These are phyloP conservation scores for Claviceps cyperi DNA, from an alignment of 2,329 filamentous ascomycete species.

Conservation along the genomic window DNA sequence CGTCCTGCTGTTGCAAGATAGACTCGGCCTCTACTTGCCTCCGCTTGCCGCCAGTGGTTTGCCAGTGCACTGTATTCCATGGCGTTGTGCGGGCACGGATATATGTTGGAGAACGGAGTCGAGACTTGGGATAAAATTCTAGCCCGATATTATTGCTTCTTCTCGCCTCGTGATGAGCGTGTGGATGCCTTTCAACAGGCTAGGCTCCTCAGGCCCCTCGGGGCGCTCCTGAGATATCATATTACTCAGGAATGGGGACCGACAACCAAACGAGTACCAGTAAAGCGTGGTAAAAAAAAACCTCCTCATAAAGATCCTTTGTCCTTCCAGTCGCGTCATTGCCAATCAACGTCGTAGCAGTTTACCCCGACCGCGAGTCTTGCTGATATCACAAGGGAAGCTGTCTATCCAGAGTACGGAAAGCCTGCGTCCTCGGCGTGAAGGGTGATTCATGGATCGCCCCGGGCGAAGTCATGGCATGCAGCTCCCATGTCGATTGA, in stretches of 20 bases:
- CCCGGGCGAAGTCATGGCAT: conserved; percentile 27
- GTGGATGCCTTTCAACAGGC: no score
- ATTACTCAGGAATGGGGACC: background rate
- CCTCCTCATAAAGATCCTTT: background rate
- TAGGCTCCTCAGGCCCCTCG: no score
- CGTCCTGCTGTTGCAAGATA: no score
- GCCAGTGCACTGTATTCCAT: no score
- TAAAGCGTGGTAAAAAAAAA: background rate
- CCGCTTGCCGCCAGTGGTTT: no score
- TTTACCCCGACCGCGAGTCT: background rate
- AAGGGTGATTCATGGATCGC: conserved; percentile 28
- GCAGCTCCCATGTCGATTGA: conserved; percentile 43
- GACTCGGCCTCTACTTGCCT: no score
- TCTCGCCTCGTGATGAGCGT: no score
- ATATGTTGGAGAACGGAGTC: no score
- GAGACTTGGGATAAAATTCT: no score
- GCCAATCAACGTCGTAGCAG: background rate
- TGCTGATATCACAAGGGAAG: conserved; percentile 33
- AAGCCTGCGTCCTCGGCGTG: conserved; percentile 54
- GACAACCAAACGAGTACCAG: background rate
- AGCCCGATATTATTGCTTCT: no score
- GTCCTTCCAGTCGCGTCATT: background rate
- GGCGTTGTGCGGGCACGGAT: no score
- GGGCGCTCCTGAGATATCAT: no score
- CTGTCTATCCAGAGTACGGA: conserved; percentile 46